Conservation (phyloP, 1,284 basidiomycete genomes). For the Vanrija humicola region DNA sequence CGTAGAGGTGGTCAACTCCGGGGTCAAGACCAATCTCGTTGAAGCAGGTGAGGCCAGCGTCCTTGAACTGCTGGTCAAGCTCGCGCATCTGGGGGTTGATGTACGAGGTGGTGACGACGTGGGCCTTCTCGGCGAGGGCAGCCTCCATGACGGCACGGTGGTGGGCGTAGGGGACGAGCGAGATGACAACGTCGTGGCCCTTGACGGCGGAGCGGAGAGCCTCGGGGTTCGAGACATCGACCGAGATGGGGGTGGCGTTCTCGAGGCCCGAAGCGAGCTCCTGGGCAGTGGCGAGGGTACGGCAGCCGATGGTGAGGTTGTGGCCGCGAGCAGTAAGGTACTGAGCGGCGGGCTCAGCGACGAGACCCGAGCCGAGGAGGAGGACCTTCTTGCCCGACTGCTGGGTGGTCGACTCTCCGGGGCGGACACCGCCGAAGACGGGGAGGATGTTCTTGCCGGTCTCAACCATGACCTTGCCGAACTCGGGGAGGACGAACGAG, state of each 20-base stretch:
- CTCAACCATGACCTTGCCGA: conserved; percentile 70
- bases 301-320: conserved; percentile 77
- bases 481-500: conserved; percentile 89
- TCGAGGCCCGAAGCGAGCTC: conserved; percentile 66
- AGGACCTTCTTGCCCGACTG: conserved; percentile 67
- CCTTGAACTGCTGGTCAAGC: conserved; percentile 76
- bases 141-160: conserved; percentile 90
- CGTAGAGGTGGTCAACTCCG: conserved; percentile 84
- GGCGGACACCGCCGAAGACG: conserved; percentile 57
- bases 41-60: conserved; percentile 89
- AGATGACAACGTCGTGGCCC: conserved; percentile 89
- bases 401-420: conserved; percentile 52
- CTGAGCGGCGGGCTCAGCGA: conserved; percentile 89
- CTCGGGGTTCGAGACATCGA: conserved; percentile 73
- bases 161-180: conserved; percentile 92
- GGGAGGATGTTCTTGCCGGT: conserved; percentile 68
- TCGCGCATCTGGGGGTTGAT: conserved; percentile 83
- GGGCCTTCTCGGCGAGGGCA: conserved; percentile 82
- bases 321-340: conserved; percentile 85
- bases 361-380: conserved; percentile 90
- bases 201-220: conserved; percentile 78
- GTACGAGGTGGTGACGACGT: conserved; percentile 97
- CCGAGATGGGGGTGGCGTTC: conserved; percentile 67
- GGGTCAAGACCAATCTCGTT: conserved; percentile 88
- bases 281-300: conserved; percentile 72